Evolutionary conservation across 2,329 filamentous ascomycete genomes (phyloP).

Genomic region (Xylariales sp.): DNA sequence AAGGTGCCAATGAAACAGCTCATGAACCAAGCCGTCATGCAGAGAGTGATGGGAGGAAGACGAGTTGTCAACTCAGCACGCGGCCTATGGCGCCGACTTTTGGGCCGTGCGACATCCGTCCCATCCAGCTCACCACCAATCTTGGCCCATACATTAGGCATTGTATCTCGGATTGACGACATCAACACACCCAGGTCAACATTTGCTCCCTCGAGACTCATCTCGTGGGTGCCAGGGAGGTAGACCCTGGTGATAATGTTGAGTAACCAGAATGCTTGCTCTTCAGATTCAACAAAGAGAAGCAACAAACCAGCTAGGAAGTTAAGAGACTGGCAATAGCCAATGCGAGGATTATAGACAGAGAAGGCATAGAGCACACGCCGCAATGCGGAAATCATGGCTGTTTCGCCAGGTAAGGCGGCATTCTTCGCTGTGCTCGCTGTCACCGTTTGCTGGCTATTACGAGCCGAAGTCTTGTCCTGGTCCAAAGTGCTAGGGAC

Average conservation of each 20-base stretch:
- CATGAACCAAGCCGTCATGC: constrained; percentile 98
- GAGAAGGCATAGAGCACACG: constrained; percentile 90
- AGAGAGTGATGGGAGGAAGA: constrained; percentile 89
- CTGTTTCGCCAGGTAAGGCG: constrained; percentile 68
- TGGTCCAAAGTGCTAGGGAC: constrained; percentile 47
- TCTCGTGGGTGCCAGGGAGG: constrained; percentile 90
- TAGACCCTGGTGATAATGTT: constrained; percentile 91
- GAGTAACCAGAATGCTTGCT: constrained; percentile 91
- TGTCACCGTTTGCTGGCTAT: constrained; percentile 54
- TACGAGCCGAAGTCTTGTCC: constrained; percentile 50
- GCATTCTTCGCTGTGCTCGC: constrained; percentile 45
- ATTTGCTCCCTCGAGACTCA: constrained; percentile 90
- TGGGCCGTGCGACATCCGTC: constrained; percentile 52
- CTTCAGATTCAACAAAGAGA: constrained; percentile 87
- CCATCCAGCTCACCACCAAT: constrained; percentile 82
- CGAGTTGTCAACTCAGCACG: constrained; percentile 60
- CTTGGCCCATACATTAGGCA: constrained; percentile 87
- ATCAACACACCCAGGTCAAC: constrained; percentile 95
- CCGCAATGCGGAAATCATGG: constrained; percentile 83
- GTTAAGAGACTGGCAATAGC: constrained; percentile 96
- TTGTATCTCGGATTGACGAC: constrained; percentile 82
- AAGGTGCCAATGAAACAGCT: constrained; percentile 93
- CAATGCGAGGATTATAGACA: constrained; percentile 89
- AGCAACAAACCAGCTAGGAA: constrained; percentile 92
- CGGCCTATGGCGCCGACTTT: constrained; percentile 55